A percentile compares a stretch with the other conserved stretches of the same genome.
These are phyloP conservation scores for Cucumis melo DNA, from an alignment of 306 rosid species.

Conservation along the genomic window DNA sequence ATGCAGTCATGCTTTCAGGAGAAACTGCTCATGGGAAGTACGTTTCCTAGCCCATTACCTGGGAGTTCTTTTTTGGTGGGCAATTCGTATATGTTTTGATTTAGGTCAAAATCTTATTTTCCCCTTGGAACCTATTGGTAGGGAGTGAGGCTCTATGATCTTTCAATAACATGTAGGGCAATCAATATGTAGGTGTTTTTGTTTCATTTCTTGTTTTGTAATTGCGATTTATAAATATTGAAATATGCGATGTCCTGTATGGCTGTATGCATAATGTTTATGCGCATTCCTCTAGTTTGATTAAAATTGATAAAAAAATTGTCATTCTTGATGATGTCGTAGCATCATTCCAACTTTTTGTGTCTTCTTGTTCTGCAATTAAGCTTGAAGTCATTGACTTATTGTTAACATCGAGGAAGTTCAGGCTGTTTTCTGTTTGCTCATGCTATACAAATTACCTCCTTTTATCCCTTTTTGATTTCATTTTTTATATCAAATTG, in stretches of 20 bases:
- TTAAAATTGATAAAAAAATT: neutral
- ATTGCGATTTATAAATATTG: neutral
- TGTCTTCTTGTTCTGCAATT: neutral
- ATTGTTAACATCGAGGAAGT: neutral
- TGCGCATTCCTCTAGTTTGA: neutral
- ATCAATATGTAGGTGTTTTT: neutral
- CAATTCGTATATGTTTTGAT: neutral
- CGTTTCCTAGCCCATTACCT: slow-evolving; percentile 20
- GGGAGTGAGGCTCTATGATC: neutral
- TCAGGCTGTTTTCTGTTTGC: neutral
- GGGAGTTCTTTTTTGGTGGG: neutral
- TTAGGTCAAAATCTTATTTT: neutral
- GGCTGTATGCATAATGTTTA: neutral
- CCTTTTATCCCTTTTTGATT: neutral
- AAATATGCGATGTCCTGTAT: neutral
- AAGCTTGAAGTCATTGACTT: neutral
- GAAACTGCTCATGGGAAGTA: slow-evolving; percentile 99
- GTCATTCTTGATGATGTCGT: neutral
- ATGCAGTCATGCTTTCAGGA: slow-evolving; percentile 99
- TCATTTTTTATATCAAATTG: slow-evolving; percentile 1
- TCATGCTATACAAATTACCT: neutral
- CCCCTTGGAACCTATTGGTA: neutral
- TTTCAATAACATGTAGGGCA: neutral
- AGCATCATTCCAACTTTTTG: neutral
- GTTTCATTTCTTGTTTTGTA: neutral